Percentiles rank a stretch among this genome's conserved stretches.
phyloP scores from a whole-genome alignment of 768 basidiomycete genomes.

The Tricholoma sp. region DNA sequence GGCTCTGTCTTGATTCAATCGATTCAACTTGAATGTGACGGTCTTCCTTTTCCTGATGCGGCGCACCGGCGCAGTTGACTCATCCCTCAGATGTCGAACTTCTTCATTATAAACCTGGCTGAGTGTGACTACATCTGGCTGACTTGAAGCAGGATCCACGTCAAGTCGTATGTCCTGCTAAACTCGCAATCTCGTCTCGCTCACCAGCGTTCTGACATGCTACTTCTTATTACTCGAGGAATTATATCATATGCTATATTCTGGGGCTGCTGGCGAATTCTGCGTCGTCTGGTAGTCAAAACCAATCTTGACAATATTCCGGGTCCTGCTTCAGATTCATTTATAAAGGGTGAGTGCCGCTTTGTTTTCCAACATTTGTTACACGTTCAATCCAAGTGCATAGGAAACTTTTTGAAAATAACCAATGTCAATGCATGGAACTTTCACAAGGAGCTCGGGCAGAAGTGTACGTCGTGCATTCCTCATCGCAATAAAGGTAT shows the following conservation, averaged over 20 bases:
- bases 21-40: too few relatives aligned
- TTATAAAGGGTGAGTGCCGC: conserved; percentile 21
- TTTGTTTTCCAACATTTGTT: not conserved
- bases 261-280: conserved; percentile 9
- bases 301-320: conserved; percentile 28
- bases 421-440: not conserved
- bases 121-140: too few relatives aligned
- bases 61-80: too few relatives aligned
- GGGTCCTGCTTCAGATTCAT: conserved; percentile 25
- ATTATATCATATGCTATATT: conserved; percentile 9
- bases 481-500: not conserved
- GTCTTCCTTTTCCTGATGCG: too few relatives aligned
- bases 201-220: conserved; percentile 1
- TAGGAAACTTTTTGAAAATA: not conserved
- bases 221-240: conserved; percentile 1
- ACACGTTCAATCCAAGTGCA: not conserved
- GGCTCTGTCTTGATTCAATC: too few relatives aligned
- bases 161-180: not conserved
- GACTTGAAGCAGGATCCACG: not conserved
- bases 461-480: not conserved
- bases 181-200: not conserved
- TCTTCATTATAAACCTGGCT: too few relatives aligned
- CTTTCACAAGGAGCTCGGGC: conserved; percentile 1
- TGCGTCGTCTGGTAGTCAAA: conserved; percentile 14
- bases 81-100: too few relatives aligned